Evolutionary conservation across 768 basidiomycete species (phyloP).

Genomic region (Cystofilobasidium macerans): DNA sequence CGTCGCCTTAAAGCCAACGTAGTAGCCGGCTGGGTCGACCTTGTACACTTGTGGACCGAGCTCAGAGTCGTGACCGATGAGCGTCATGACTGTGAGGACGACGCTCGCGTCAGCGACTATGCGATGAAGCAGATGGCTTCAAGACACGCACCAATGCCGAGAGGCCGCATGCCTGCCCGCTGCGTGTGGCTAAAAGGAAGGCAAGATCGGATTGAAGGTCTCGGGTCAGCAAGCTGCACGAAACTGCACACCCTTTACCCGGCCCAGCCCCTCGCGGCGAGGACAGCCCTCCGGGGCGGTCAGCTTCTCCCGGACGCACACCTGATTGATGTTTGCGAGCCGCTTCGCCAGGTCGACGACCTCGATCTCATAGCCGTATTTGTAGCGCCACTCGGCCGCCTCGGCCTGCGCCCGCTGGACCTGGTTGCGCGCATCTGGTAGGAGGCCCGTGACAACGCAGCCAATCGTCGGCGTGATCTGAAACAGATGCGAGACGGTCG

Average conservation of each 20-base stretch:
- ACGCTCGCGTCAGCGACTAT: neutral
- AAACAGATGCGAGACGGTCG: constrained; percentile 87
- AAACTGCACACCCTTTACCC: no score
- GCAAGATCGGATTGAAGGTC: no score
- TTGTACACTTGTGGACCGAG: constrained; percentile 95
- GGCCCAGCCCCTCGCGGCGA: no score
- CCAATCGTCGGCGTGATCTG: constrained; percentile 93
- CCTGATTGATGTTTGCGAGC: constrained; percentile 95
- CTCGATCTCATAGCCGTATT: constrained; percentile 96
- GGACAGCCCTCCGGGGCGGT: no score
- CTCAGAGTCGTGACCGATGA: constrained; percentile 78
- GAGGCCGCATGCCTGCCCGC: constrained; percentile 87
- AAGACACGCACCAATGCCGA: constrained; percentile 64
- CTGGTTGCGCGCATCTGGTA: constrained; percentile 87
- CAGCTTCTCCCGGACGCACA: constrained; percentile 46
- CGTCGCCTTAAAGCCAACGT: constrained; percentile 95
- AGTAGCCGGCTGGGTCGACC: constrained; percentile 96
- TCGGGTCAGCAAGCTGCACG: no score
- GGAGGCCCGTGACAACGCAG: constrained; percentile 94
- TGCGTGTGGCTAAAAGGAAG: constrained; percentile 53
- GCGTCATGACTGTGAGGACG: constrained; percentile 19
- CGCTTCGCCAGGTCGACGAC: constrained; percentile 90
- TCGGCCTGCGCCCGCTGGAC: constrained; percentile 74
- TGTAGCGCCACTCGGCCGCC: constrained; percentile 86
- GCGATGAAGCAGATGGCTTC: neutral